These are phyloP conservation scores for Magnusiomyces suaveolens DNA, from an alignment of 1,139 yeast genomes.

Conservation along the genomic window DNA sequence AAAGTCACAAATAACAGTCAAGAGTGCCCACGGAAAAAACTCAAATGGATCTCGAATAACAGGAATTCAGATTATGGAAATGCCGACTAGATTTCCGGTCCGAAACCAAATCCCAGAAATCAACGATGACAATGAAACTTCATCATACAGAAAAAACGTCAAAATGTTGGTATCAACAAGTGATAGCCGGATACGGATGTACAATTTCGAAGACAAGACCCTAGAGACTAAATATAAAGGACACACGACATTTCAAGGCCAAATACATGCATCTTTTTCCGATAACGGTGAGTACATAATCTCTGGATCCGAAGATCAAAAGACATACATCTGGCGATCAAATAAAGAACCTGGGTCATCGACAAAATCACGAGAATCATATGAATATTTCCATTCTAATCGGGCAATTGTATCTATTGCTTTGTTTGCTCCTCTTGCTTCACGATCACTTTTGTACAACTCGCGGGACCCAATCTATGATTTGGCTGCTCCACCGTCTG, in stretches of 20 bases:
- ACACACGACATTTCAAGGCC: slow-evolving; percentile 56
- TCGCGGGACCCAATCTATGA: slow-evolving; percentile 77
- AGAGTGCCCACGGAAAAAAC: slow-evolving; percentile 33
- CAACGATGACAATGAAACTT: neutral
- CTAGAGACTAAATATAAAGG: slow-evolving; percentile 69
- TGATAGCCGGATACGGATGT: slow-evolving; percentile 67
- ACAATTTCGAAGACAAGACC: slow-evolving; percentile 46
- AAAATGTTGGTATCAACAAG: slow-evolving; percentile 46
- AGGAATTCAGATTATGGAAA: slow-evolving; percentile 26
- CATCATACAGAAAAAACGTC: neutral
- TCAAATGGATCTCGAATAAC: slow-evolving; percentile 31
- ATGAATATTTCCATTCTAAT: slow-evolving; percentile 68
- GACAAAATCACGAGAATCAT: slow-evolving; percentile 26
- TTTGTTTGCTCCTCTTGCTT: slow-evolving; percentile 65
- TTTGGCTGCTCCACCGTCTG: slow-evolving; percentile 35
- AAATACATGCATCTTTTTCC: slow-evolving; percentile 56
- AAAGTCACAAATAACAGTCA: slow-evolving; percentile 47
- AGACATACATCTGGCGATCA: slow-evolving; percentile 52
- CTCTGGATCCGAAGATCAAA: slow-evolving; percentile 40
- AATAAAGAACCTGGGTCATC: slow-evolving; percentile 7
- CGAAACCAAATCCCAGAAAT: neutral
- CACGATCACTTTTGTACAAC: slow-evolving; percentile 53
- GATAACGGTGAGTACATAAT: slow-evolving; percentile 42
- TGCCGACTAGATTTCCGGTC: slow-evolving; percentile 14
- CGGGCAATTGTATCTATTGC: slow-evolving; percentile 67